A percentile compares a stretch with the other conserved stretches of the same genome.
These are phyloP conservation scores for Cystobasidium slooffiae DNA, from an alignment of 1,284 basidiomycete genomes.

Conservation along the genomic window DNA sequence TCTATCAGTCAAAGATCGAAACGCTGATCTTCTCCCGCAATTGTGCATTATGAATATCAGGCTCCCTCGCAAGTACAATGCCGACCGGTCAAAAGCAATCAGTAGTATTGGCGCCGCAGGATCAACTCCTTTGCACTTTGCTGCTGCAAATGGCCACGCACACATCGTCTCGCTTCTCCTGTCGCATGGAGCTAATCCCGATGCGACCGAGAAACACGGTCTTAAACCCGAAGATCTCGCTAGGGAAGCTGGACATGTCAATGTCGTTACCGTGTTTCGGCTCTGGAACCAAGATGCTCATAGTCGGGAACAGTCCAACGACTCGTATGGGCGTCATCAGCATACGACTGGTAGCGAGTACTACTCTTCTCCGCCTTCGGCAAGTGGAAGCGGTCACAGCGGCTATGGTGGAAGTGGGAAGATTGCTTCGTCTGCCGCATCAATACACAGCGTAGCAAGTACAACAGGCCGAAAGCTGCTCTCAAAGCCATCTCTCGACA, in stretches of 20 bases:
- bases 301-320: not conserved
- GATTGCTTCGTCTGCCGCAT: conserved; percentile 24
- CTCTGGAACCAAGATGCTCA: conserved; percentile 51
- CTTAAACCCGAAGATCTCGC: conserved; percentile 69
- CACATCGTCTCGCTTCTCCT: conserved; percentile 75
- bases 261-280: conserved; percentile 57
- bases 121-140: conserved; percentile 91
- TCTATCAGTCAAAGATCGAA: not conserved
- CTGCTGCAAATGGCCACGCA: conserved; percentile 85
- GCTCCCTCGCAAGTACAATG: conserved; percentile 75
- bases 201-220: conserved; percentile 81
- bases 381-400: conserved; percentile 4
- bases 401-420: conserved; percentile 3
- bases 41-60: conserved; percentile 57
- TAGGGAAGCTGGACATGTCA: conserved; percentile 58
- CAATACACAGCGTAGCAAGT: conserved; percentile 35
- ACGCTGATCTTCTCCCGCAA: not conserved
- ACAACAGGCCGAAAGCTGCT: conserved; percentile 28
- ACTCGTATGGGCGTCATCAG: not conserved
- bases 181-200: conserved; percentile 74
- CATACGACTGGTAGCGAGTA: not conserved
- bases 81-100: conserved; percentile 64
- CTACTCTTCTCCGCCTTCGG: conserved; percentile 10
- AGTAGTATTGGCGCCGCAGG: conserved; percentile 64
- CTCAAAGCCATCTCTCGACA: conserved; percentile 23